Evolutionary conservation across 2,329 filamentous ascomycete species (phyloP).

Genomic region (Exophiala oligosperma): DNA sequence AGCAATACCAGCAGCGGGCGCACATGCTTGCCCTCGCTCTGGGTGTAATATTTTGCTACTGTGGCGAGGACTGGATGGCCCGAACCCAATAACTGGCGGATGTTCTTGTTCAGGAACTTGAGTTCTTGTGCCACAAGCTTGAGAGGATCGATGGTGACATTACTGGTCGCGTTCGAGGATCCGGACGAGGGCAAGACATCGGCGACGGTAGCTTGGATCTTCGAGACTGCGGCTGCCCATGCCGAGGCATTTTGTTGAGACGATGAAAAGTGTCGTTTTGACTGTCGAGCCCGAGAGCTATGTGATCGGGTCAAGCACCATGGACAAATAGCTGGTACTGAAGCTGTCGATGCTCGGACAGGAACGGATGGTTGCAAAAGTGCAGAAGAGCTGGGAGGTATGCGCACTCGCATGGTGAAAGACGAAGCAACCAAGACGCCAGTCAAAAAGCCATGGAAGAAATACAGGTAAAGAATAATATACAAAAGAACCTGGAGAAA

Average conservation of each 20-base stretch:
- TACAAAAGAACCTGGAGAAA: not conserved
- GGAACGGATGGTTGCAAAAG: constrained; percentile 9
- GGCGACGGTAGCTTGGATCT: constrained; percentile 51
- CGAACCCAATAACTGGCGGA: constrained; percentile 86
- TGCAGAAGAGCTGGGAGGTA: constrained; percentile 5
- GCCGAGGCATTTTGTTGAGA: constrained; percentile 27
- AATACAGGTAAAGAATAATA: not conserved
- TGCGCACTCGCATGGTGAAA: constrained; percentile 19
- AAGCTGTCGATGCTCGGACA: constrained; percentile 4
- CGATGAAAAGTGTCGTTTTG: constrained; percentile 20
- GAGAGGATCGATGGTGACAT: constrained; percentile 81
- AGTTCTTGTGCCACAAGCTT: constrained; percentile 92
- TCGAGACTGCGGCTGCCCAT: constrained; percentile 49
- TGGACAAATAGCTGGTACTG: constrained; percentile 13
- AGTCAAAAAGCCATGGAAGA: constrained; percentile 15
- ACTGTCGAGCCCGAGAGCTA: constrained; percentile 1
- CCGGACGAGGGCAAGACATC: constrained; percentile 38
- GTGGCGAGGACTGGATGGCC: constrained; percentile 93
- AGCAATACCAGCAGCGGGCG: constrained; percentile 91
- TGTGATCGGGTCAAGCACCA: constrained; percentile 21
- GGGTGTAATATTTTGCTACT: constrained; percentile 96
- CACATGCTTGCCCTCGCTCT: constrained; percentile 94
- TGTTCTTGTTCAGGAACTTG: constrained; percentile 92
- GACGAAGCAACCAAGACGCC: not conserved
- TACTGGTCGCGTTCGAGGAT: constrained; percentile 40